Conservation (phyloP, 2,329 filamentous ascomycete genomes). For the Orbilia quercus region DNA sequence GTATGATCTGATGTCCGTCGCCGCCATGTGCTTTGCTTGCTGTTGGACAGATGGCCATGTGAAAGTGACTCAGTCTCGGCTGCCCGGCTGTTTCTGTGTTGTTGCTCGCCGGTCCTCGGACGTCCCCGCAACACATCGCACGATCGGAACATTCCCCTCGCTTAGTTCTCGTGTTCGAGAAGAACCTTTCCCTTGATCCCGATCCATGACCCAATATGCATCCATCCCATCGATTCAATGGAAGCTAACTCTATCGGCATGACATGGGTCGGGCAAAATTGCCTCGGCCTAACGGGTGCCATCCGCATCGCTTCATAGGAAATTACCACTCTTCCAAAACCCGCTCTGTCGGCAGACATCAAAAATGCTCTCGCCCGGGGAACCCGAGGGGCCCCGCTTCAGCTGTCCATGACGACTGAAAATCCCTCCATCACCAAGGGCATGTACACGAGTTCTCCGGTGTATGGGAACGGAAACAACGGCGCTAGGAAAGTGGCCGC, state of each 20-base stretch:
- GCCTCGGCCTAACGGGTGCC: conserved; percentile 57
- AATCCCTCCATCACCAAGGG: conserved; percentile 90
- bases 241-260: conserved; percentile 48
- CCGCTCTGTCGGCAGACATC: conserved; percentile 78
- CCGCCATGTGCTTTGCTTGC: conserved; percentile 17
- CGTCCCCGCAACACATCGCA: conserved; percentile 50
- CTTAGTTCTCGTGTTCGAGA: conserved; percentile 41
- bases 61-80: conserved; percentile 56
- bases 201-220: conserved; percentile 41
- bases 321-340: conserved; percentile 86
- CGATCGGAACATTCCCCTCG: conserved; percentile 53
- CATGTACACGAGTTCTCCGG: conserved; percentile 75
- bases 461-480: conserved; percentile 65
- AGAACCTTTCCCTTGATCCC: conserved; percentile 36
- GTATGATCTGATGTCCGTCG: conserved; percentile 6
- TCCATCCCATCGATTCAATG: conserved; percentile 11
- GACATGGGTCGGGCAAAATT: conserved; percentile 56
- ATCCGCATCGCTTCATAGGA: conserved; percentile 71
- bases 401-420: conserved; percentile 82
- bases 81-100: conserved; percentile 42
- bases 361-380: conserved; percentile 67
- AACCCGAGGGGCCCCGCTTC: conserved; percentile 70
- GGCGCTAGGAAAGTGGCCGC: conserved; percentile 66
- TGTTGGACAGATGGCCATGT: conserved; percentile 42
- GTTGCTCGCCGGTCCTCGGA: conserved; percentile 41